A percentile compares a stretch with the other conserved stretches of the same genome.
Evolutionary conservation across 2,329 filamentous ascomycete species (phyloP).

Genomic region (Colletotrichum neosansevieriae): DNA sequence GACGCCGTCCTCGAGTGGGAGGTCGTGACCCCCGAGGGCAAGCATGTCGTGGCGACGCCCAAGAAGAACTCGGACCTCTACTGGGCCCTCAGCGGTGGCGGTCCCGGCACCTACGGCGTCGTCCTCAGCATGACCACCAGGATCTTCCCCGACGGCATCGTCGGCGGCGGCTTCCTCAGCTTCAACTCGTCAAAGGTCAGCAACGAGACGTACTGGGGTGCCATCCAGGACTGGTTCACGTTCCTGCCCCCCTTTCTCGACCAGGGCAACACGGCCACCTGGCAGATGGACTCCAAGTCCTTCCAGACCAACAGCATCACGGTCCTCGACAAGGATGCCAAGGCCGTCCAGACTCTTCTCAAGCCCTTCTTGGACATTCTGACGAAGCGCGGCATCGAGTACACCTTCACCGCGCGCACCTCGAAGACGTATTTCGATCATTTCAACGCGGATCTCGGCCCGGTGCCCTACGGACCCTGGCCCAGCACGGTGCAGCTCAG

Average conservation of each 20-base stretch:
- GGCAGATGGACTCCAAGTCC: too few species aligned
- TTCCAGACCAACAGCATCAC: background rate
- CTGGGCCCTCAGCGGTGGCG: slow-evolving; percentile 66
- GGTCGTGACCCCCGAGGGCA: slow-evolving; percentile 59
- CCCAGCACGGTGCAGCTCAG: background rate
- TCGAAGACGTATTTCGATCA: background rate
- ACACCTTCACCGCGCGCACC: background rate
- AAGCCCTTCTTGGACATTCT: background rate
- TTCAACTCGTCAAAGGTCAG: background rate
- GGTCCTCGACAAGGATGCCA: background rate
- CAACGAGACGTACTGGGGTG: background rate
- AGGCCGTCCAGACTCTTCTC: background rate
- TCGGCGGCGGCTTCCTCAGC: background rate
- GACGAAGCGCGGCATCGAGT: background rate
- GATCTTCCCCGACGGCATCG: background rate
- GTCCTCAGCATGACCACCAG: slow-evolving; percentile 48
- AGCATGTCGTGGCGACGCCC: slow-evolving; percentile 55
- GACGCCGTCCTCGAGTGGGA: slow-evolving; percentile 64
- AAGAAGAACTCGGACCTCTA: slow-evolving; percentile 62
- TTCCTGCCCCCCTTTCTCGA: background rate
- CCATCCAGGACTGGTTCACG: background rate
- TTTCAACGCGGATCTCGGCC: background rate
- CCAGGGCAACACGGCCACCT: too few species aligned
- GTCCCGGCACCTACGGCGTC: slow-evolving; percentile 64
- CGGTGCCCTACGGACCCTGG: background rate